Evolutionary conservation across 768 basidiomycete species (phyloP), one percentile per base, ranked within the genome.

Genomic region (Russula foetens): DNA sequence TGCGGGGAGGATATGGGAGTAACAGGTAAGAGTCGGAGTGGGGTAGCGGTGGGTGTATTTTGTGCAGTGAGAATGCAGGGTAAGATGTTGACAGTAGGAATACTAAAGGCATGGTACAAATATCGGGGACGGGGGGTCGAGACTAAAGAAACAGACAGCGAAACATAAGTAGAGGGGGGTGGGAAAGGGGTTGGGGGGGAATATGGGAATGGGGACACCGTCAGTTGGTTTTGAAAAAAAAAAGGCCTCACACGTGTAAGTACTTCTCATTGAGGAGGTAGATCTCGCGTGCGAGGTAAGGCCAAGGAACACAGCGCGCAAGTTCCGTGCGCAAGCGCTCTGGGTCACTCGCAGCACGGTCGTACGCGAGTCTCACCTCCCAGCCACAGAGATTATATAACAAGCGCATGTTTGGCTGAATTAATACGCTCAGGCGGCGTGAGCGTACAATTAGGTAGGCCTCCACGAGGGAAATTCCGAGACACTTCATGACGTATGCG

Each of bases 401-500:
- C 70, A 98, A 75, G n/a, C 92, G 83, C 83, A 98, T 88, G 66
- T 97, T 98, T 21, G 96, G 96, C 75, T 98, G 92, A 63, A 92
- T 93, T 66, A 94, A 79, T 63, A 95, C 92, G 33, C 84, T 95
- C 55, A 98, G 78, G 38, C 96, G 79, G 45, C 95, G 81, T 57
- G 91, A 92, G 58, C 96, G 85, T 39, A 95, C 93, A 63, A 97
- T 83, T 66, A 97, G 79, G 74, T 98, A 98, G 9, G 96, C 92
- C 68, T 95, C 92, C 58, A 94, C 90, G 65, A 98, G 84, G 39
- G 90, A 86, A 48, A 95, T 76, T 24, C 79, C 76, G 23, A 92
- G 83, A 69, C 96, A 84, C 71, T 94, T 91, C 95, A 98, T 98
- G 69, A 97, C 89, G 73, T 98, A 98, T 19, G 95, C 95, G 69